Evolutionary conservation across 345 rosid genomes (phyloP).

Genomic region (Gynandropsis gynandra): DNA sequence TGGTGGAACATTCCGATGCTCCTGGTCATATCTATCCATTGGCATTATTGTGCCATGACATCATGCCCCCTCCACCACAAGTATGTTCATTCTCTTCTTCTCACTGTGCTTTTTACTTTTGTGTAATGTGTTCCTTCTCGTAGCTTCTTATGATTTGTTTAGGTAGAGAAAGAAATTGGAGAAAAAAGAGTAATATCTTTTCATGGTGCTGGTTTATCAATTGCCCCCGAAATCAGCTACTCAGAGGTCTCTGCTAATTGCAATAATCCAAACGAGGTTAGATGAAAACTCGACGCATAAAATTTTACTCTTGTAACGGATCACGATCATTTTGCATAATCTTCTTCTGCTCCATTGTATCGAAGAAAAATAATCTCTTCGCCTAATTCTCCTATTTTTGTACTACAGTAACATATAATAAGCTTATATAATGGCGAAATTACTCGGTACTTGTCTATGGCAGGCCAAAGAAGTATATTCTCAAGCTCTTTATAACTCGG

Average conservation of each 20-base stretch:
- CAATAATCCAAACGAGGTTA: conserved; percentile 67
- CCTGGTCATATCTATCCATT: conserved; percentile 80
- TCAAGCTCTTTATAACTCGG: conserved; percentile 47
- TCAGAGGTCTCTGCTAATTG: conserved; percentile 46
- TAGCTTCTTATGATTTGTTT: conserved; percentile 20
- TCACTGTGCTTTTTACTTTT: conserved; percentile 5
- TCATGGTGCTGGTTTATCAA: conserved; percentile 65
- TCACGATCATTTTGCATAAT: no score
- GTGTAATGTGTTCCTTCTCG: conserved; percentile 12
- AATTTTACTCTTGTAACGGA: neutral
- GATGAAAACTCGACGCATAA: conserved; percentile 12
- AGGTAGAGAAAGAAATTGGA: conserved; percentile 96
- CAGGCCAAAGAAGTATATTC: conserved; percentile 71
- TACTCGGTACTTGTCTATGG: no score
- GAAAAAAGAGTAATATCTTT: conserved; percentile 69
- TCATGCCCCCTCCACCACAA: conserved; percentile 93
- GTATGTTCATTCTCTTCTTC: conserved; percentile 29
- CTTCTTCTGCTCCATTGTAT: no score
- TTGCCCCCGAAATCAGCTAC: conserved; percentile 54
- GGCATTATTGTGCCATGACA: conserved; percentile 71
- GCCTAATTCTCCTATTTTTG: no score
- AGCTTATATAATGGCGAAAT: no score
- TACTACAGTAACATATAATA: no score
- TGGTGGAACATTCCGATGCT: conserved; percentile 70
- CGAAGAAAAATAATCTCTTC: no score